phyloP scores from a whole-genome alignment of 2,329 filamentous ascomycete species.

The Colletotrichum kahawae region DNA sequence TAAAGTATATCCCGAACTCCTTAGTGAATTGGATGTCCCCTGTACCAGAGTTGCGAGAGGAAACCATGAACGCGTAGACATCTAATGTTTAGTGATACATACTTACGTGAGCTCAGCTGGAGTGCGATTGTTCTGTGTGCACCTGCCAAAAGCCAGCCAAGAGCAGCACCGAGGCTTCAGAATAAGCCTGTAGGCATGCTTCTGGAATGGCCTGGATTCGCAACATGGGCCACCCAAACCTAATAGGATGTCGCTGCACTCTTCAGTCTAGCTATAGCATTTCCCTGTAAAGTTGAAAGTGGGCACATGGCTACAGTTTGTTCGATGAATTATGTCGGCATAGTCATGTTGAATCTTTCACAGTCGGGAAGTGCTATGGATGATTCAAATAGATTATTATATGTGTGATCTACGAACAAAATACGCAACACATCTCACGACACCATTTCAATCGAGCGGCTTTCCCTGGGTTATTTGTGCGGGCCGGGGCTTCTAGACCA shows the following conservation, averaged over 20 bases:
- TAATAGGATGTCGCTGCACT: not conserved
- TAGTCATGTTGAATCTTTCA: not conserved
- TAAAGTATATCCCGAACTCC: not conserved
- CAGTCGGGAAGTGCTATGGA: not conserved
- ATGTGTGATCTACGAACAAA: not conserved
- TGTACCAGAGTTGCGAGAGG: not conserved
- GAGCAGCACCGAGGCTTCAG: not conserved
- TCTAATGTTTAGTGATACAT: not conserved
- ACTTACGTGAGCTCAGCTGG: not conserved
- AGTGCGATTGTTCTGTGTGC: not conserved
- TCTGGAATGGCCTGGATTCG: not conserved
- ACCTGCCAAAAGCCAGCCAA: not conserved
- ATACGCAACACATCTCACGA: not conserved
- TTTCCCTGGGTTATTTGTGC: not conserved
- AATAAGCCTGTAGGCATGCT: not conserved
- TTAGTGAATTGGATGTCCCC: not conserved
- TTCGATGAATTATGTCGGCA: not conserved
- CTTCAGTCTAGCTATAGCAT: accelerated
- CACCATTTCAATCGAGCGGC: not conserved
- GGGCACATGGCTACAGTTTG: not conserved
- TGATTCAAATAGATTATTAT: not conserved
- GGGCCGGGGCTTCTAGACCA: not conserved
- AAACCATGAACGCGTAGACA: not conserved
- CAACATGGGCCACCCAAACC: not conserved
- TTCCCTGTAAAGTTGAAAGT: not conserved